Percentiles rank a stretch among this genome's conserved stretches.
These are phyloP conservation scores for Colletotrichum somersetense DNA, from an alignment of 2,329 filamentous ascomycete species.

Conservation along the genomic window DNA sequence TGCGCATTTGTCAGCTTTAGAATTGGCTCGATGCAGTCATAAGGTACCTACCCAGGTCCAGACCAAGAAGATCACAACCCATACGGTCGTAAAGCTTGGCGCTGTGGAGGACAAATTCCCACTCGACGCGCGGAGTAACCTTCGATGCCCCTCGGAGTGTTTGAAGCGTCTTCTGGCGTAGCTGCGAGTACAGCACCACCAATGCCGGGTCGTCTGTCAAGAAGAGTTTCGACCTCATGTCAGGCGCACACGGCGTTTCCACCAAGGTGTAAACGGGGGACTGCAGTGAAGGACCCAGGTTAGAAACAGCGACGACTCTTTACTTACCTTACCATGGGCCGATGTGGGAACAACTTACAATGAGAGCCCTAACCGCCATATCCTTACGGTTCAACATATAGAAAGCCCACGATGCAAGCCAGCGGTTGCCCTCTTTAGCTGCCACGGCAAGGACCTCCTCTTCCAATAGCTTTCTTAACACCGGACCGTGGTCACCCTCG, in stretches of 20 bases:
- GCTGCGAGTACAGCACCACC: conserved; percentile 86
- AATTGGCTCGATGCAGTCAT: background rate
- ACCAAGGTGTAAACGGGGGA: conserved; percentile 83
- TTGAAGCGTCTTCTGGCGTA: conserved; percentile 84
- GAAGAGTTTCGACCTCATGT: conserved; percentile 82
- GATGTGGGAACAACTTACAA: conserved; percentile 65
- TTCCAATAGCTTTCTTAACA: conserved; percentile 79
- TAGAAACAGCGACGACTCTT: background rate
- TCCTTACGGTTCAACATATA: conserved; percentile 88
- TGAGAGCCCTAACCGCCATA: conserved; percentile 85
- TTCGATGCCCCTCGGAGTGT: conserved; percentile 88
- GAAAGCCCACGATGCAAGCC: conserved; percentile 96
- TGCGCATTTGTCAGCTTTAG: conserved; percentile 47
- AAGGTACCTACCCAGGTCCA: conserved; percentile 78
- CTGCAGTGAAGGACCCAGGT: conserved; percentile 55
- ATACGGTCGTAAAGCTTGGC: conserved; percentile 87
- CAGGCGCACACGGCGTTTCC: conserved; percentile 75
- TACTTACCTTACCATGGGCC: background rate
- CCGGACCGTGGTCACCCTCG: conserved; percentile 83
- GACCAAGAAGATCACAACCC: conserved; percentile 91
- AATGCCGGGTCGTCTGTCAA: conserved; percentile 92
- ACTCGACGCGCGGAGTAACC: conserved; percentile 82
- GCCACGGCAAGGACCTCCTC: conserved; percentile 85
- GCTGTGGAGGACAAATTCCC: conserved; percentile 90
- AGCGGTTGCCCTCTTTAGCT: conserved; percentile 85